A percentile compares a stretch with the other conserved stretches of the same genome.
Evolutionary conservation across 1,284 basidiomycete genomes (phyloP).

Genomic region (Ustilago trichophora): DNA sequence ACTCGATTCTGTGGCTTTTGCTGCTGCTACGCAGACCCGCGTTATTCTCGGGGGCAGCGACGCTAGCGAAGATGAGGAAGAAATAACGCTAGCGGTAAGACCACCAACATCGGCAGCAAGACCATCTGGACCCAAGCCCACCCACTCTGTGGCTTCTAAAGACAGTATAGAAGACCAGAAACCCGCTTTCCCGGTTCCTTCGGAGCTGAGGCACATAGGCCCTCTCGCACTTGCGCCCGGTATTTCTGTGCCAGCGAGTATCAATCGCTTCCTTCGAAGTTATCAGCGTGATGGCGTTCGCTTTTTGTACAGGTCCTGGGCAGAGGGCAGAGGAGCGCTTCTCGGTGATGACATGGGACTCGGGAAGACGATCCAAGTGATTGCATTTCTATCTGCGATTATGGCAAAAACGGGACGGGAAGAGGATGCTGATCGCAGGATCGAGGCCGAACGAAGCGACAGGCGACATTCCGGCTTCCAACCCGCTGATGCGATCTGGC

Average conservation of each 20-base stretch:
- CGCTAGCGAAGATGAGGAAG: slow-evolving; percentile 27
- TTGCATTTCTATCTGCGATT: slow-evolving; percentile 83
- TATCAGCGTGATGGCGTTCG: slow-evolving; percentile 83
- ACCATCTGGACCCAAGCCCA: no score
- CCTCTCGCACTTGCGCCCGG: slow-evolving; percentile 17
- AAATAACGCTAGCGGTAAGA: slow-evolving; percentile 13
- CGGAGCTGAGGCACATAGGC: slow-evolving; percentile 14
- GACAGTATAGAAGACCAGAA: not conserved
- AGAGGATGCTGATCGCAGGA: slow-evolving; percentile 74
- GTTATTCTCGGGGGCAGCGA: not conserved
- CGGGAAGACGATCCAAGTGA: slow-evolving; percentile 80
- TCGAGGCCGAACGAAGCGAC: slow-evolving; percentile 65
- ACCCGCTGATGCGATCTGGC: slow-evolving; percentile 67
- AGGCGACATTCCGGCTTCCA: slow-evolving; percentile 18
- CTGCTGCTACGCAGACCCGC: not conserved
- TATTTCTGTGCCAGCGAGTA: slow-evolving; percentile 73
- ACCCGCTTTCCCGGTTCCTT: slow-evolving; percentile 21
- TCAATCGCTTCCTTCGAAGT: slow-evolving; percentile 81
- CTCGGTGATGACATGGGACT: slow-evolving; percentile 91
- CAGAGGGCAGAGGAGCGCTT: slow-evolving; percentile 75
- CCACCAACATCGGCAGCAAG: not conserved
- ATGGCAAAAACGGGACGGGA: slow-evolving; percentile 78
- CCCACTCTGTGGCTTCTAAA: no score
- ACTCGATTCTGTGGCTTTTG: not conserved
- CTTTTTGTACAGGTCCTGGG: slow-evolving; percentile 78